Percentiles rank a stretch among this genome's conserved stretches.
Conservation (phyloP, 805 yeast genomes). For the Wickerhamiella domercqiae region DNA sequence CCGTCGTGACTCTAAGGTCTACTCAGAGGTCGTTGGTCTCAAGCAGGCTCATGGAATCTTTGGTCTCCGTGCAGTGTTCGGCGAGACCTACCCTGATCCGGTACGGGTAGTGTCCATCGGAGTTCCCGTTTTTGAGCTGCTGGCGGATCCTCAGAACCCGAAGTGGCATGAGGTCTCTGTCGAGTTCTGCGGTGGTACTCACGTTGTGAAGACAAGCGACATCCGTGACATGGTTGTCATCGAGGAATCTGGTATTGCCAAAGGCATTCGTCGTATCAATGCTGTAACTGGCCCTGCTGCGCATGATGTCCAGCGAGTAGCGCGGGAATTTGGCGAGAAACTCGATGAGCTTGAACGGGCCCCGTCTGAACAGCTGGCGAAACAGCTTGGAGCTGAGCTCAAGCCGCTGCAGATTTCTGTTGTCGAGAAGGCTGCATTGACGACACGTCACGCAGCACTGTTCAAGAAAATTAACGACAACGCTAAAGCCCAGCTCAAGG, state of each 20-base stretch:
- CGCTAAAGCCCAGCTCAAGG: constrained; percentile 72
- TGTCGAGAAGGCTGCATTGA: constrained; percentile 59
- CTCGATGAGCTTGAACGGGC: constrained; percentile 50
- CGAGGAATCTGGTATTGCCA: constrained; percentile 96
- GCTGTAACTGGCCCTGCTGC: constrained; percentile 93
- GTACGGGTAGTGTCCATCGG: constrained; percentile 97
- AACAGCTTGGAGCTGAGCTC: constrained; percentile 69
- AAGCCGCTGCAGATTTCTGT: constrained; percentile 75
- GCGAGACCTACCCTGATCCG: constrained; percentile 98
- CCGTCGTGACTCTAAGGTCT: constrained; percentile 56
- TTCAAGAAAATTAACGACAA: constrained; percentile 85
- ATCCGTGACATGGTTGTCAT: constrained; percentile 77
- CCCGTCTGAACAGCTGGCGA: constrained; percentile 58
- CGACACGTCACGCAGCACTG: constrained; percentile 55
- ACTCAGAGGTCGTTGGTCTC: constrained; percentile 68
- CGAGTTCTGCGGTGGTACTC: constrained; percentile 99
- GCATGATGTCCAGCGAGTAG: constrained; percentile 73
- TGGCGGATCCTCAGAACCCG: constrained; percentile 50
- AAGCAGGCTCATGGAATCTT: constrained; percentile 54
- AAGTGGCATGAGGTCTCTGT: constrained; percentile 70
- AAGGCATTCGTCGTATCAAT: constrained; percentile 95
- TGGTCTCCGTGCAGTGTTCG: constrained; percentile 94
- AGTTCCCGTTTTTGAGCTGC: constrained; percentile 66
- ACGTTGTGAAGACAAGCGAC: constrained; percentile 81
- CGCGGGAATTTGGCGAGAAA: constrained; percentile 49